Base-by-base conservation (phyloP, 2,329 filamentous ascomycete species). In the Sporothrix sp. region DNA sequence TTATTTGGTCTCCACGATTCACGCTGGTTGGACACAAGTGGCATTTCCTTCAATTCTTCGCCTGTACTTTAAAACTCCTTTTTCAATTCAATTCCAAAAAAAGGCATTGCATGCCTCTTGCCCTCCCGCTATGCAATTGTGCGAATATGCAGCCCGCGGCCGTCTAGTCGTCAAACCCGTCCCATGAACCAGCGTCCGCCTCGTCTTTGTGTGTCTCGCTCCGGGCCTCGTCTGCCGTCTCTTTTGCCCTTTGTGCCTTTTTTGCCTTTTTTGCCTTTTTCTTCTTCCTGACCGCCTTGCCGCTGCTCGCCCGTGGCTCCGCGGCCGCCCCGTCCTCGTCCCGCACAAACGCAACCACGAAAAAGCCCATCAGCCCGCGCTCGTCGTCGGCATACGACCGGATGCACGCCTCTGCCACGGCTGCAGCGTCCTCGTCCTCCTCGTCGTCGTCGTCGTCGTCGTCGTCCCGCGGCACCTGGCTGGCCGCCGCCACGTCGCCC, bases 321-420 rank as follows among this genome's bases (percentile, higher is more conserved):
- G 37, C 37, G 4, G 16, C 35, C 36, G 20, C 39, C 7, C 20
- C 43, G 3, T 13, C 36, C 5, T 27, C 48, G 13, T 84, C 78
- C 48, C 86, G 73, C 3, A 87, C 76, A 66, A 98, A 95, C 0
- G 77, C 87, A n/a, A 81, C 88, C 18, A 96, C 86, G 60, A 98
- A 98, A 67, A 98, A 97, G 0, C 93, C 91, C 78, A 96, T 95
- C 1, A 90, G 86, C 0, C 89, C 88, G 56, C 85, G 79, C 9
- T 82, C 82, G 58, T 91, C 88, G 23, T 81, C 85, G 59, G 90
- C 86, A 65, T 85, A 83, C 28, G 87, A 87, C 52, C 91, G 74
- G 51, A 96, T 84, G 61, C 89, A 95, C 3, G 77, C 85, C 23
- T 91, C 82, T 6, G 82, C 78, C 1, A 87, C 64, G 3, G 72